Conservation (phyloP, 2,329 filamentous ascomycete species). For the Cercospora sesami region DNA sequence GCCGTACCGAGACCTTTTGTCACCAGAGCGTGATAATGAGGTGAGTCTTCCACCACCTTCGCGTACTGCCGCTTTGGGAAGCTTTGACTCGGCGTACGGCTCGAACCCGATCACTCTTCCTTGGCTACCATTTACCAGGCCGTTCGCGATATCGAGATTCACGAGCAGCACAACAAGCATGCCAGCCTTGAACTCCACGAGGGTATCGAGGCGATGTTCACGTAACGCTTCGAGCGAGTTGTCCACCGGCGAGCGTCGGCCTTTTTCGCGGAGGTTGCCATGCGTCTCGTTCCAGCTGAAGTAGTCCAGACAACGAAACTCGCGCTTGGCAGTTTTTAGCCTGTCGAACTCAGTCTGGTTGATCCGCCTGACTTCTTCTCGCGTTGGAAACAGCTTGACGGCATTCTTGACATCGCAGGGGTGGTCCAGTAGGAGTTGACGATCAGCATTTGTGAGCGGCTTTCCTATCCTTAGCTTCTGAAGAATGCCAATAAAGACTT, state of each 20-base stretch:
- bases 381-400: conserved; percentile 36
- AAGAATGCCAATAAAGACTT: conserved; percentile 56
- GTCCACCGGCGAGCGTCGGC: conserved; percentile 15
- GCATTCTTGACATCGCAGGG: conserved; percentile 31
- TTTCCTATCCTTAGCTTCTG: conserved; percentile 56
- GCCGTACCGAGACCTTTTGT: conserved; percentile 8
- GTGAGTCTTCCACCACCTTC: conserved; percentile 8
- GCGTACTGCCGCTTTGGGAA: conserved; percentile 21
- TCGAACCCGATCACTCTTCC: conserved; percentile 47
- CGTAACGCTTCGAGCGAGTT: conserved; percentile 35
- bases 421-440: conserved; percentile 50
- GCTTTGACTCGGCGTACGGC: conserved; percentile 19
- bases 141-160: conserved; percentile 48
- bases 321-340: conserved; percentile 15
- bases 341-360: conserved; percentile 21
- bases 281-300: conserved; percentile 38
- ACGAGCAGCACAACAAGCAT: conserved; percentile 56
- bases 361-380: conserved; percentile 27
- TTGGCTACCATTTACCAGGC: conserved; percentile 53
- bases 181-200: conserved; percentile 51
- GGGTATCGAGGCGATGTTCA: conserved; percentile 48
- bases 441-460: conserved; percentile 42
- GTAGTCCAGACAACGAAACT: conserved; percentile 43
- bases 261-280: conserved; percentile 21
- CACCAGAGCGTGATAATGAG: conserved; percentile 8